Evolutionary conservation across 495 filamentous ascomycete genomes (phyloP), one percentile per base, ranked within the genome.

Genomic region (Hypoxylon lienhwacheense): DNA sequence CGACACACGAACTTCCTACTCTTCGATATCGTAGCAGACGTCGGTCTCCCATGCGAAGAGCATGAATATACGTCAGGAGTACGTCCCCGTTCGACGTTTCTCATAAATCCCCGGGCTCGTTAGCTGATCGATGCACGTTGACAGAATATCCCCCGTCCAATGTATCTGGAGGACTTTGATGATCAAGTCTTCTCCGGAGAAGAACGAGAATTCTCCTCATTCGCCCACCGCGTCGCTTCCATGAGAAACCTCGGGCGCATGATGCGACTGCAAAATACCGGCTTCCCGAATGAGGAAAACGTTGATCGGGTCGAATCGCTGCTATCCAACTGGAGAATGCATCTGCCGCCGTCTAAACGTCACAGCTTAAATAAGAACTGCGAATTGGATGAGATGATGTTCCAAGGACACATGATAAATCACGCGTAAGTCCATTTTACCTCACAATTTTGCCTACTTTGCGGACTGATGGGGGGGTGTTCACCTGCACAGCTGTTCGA

Each of bases 381-480:
- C 22, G 75, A 84, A 25, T 77, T 91, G 7, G 90, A 96, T 63
- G 89, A 95, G 72, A 86, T 95, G 79, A 83, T 95, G 73, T 95
- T 95, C 75, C 90, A 95, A 65, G 90, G 90, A 7, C 86, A 86
- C 47, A 90, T 93, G 83, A 85, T 93, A 41, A 80, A 86, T 21
- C 81, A 88, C 64, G 85, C 82, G 70, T 80, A 68, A 62, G 76
- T 69, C 7, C n/a, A 43, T 43, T 14, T 11, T 47, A 7, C 21
- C 26, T 37, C n/a, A 21, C n/a, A 20, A 6, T 14, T 14, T 59
- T 26, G 36, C 28, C 5, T 31, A 14, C 20, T 26, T 15, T 28
- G 7, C 8, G 8, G 7, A 15, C 35, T 63, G 17, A 49, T 10
- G 33, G 15, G 7, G 5, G n/a, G 12, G 17, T n/a, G n/a, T 33